phyloP scores from a whole-genome alignment of 2,329 filamentous ascomycete species.

The Fusarium kyushuense region DNA sequence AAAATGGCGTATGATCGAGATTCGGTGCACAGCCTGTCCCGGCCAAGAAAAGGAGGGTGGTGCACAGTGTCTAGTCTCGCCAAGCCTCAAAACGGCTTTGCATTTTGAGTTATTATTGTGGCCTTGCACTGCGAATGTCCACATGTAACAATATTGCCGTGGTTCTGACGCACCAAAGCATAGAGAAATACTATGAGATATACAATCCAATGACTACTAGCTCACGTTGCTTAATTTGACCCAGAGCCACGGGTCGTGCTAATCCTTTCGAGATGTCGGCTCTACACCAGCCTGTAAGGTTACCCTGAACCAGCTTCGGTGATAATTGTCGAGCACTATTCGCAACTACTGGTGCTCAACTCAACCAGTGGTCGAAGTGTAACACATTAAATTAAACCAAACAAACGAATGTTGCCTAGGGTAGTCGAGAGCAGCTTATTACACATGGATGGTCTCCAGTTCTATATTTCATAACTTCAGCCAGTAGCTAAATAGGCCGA shows the following conservation, averaged over 20 bases:
- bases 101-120: not conserved
- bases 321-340: not conserved
- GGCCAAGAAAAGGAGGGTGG: not conserved
- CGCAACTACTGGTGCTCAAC: too few relatives aligned
- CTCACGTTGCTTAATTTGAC: slow-evolving; percentile 1
- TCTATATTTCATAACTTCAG: not conserved
- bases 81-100: slow-evolving; percentile 28
- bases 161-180: slow-evolving; percentile 22
- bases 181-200: not conserved
- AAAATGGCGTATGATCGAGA: slow-evolving; percentile 31
- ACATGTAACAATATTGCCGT: slow-evolving; percentile 19
- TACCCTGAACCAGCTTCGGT: slow-evolving; percentile 1
- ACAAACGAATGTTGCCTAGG: too few relatives aligned
- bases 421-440: too few relatives aligned
- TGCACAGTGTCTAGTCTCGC: slow-evolving; percentile 3
- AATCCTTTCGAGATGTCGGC: not conserved
- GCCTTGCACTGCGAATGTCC: slow-evolving; percentile 5
- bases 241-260: not conserved
- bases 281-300: not conserved
- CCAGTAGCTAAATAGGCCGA: not conserved
- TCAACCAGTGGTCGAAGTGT: too few relatives aligned
- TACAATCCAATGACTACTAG: not conserved
- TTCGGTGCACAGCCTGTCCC: slow-evolving; percentile 21
- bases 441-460: not conserved
- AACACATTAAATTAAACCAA: not conserved